Percentiles rank a stretch among this genome's conserved stretches.
phyloP scores from a whole-genome alignment of 2,329 filamentous ascomycete species.

The Periglandula ipomoeae region DNA sequence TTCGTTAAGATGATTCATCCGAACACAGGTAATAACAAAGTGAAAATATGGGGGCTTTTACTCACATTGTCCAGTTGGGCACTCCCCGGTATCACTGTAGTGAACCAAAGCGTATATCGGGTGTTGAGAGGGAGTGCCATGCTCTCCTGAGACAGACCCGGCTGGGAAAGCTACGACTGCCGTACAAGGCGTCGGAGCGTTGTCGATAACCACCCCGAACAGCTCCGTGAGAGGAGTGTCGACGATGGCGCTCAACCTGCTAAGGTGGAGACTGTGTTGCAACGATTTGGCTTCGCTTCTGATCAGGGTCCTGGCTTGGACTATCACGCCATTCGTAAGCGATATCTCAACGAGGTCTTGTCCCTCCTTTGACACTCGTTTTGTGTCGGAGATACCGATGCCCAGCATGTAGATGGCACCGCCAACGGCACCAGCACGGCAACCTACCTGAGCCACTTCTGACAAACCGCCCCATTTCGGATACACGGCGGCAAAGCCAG shows the following conservation, averaged over 20 bases:
- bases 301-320: conserved; percentile 48
- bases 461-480: conserved; percentile 89
- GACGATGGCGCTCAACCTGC: conserved; percentile 59
- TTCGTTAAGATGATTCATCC: conserved; percentile 77
- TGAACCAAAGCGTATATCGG: conserved; percentile 61
- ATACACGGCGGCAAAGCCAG: conserved; percentile 81
- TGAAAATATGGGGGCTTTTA: conserved; percentile 22
- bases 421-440: conserved; percentile 82
- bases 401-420: conserved; percentile 84
- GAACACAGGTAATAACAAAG: conserved; percentile 36
- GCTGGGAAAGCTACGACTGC: conserved; percentile 59
- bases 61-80: conserved; percentile 84
- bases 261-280: conserved; percentile 29
- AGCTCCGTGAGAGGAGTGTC: conserved; percentile 54
- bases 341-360: conserved; percentile 31
- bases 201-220: conserved; percentile 65
- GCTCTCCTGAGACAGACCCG: conserved; percentile 30
- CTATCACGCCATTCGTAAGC: conserved; percentile 47
- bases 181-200: conserved; percentile 64
- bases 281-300: conserved; percentile 27
- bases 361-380: conserved; percentile 8
- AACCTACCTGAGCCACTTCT: conserved; percentile 85
- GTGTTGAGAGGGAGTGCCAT: conserved; percentile 25
- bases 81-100: conserved; percentile 88
- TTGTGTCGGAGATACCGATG: conserved; percentile 46